Conservation (phyloP, 1,139 yeast species). For the Geotrichum bryndzae region DNA sequence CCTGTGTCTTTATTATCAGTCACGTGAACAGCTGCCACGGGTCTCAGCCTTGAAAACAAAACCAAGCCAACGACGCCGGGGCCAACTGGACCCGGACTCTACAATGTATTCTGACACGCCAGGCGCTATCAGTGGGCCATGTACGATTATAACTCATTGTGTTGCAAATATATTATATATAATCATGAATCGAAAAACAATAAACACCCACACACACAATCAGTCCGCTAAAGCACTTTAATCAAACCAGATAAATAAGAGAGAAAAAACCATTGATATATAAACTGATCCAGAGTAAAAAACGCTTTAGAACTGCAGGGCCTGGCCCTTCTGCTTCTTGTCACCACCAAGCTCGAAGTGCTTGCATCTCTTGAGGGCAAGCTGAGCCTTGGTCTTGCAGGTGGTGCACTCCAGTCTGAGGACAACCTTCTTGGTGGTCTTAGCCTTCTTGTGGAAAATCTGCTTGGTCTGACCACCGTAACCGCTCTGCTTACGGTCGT, state of each 20-base stretch:
- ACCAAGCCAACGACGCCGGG: no score
- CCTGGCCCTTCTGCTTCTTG: slow-evolving; percentile 99
- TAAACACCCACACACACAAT: background rate
- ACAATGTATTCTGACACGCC: no score
- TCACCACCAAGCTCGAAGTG: slow-evolving; percentile 99
- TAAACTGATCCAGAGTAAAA: background rate
- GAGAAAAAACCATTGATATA: background rate
- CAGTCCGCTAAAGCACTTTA: background rate
- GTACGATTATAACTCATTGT: background rate
- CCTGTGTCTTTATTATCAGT: no score
- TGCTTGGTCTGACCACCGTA: slow-evolving; percentile 99
- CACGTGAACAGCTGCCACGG: no score
- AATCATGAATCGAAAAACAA: background rate
- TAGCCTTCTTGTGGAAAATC: slow-evolving; percentile 99
- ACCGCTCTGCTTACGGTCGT: slow-evolving; percentile 99
- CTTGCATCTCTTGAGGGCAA: slow-evolving; percentile 98
- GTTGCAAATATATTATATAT: background rate
- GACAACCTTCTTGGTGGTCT: slow-evolving; percentile 99
- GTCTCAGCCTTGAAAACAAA: no score
- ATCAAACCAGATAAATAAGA: background rate
- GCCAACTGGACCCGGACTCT: no score
- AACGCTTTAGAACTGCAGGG: slow-evolving; percentile 72
- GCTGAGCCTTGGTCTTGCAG: slow-evolving; percentile 99
- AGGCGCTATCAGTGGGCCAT: background rate
- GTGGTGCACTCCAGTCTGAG: slow-evolving; percentile 97